phyloP scores from a whole-genome alignment of 306 rosid genomes.

The Oemleria cerasiformis region DNA sequence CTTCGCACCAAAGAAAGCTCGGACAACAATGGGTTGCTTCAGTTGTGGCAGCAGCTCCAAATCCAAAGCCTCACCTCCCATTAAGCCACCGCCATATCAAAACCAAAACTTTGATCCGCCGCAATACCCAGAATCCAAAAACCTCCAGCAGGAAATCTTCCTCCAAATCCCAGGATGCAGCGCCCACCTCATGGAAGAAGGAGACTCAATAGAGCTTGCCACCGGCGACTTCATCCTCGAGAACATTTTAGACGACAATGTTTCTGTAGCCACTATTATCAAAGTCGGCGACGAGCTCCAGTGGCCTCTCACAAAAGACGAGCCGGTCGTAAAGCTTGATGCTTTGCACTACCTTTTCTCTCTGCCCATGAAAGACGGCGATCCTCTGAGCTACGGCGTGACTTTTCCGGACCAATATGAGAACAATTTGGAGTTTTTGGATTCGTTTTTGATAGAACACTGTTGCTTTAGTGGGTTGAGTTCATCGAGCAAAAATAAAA shows the following conservation, averaged over 20 bases:
- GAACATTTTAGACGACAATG: slow-evolving; percentile 50
- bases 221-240: slow-evolving; percentile 65
- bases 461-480: slow-evolving; percentile 67
- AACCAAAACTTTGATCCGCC: background rate
- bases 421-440: slow-evolving; percentile 50
- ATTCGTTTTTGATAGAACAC: slow-evolving; percentile 60
- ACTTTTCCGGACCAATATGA: slow-evolving; percentile 47
- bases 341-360: slow-evolving; percentile 70
- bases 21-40: slow-evolving; percentile 61
- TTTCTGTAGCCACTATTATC: slow-evolving; percentile 69
- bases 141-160: slow-evolving; percentile 48
- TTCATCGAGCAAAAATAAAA: slow-evolving; percentile 25
- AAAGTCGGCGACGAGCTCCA: slow-evolving; percentile 69
- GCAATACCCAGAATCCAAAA: slow-evolving; percentile 26
- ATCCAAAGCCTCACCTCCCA: slow-evolving; percentile 32
- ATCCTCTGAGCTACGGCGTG: slow-evolving; percentile 88
- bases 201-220: slow-evolving; percentile 65
- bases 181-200: slow-evolving; percentile 76
- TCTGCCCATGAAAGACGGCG: slow-evolving; percentile 70
- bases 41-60: slow-evolving; percentile 45
- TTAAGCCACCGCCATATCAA: slow-evolving; percentile 14
- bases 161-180: slow-evolving; percentile 62
- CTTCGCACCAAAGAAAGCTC: slow-evolving; percentile 8
- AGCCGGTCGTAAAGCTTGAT: slow-evolving; percentile 83
- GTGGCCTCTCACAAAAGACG: slow-evolving; percentile 97